These are phyloP conservation scores for Paraglomus brasilianum DNA, from an alignment of 192 early-diverging fungal species.

Conservation along the genomic window DNA sequence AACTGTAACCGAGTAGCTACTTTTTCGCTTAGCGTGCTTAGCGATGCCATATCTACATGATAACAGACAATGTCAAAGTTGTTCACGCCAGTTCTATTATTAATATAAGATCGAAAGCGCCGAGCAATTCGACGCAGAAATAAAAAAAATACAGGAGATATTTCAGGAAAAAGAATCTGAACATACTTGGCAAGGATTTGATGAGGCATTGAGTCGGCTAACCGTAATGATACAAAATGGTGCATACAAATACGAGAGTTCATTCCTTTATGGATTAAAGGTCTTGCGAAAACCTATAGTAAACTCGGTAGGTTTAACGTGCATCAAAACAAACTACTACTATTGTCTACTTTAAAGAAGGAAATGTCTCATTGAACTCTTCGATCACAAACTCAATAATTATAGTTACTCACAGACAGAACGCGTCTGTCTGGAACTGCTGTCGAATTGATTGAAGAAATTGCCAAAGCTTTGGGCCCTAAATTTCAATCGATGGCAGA, in stretches of 20 bases:
- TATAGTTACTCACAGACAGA: slow-evolving; percentile 70
- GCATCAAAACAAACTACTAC: neutral
- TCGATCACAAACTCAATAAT: neutral
- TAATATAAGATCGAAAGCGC: slow-evolving; percentile 24
- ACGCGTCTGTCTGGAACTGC: slow-evolving; percentile 75
- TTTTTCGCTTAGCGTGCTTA: no score
- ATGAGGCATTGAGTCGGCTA: slow-evolving; percentile 56
- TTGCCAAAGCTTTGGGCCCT: slow-evolving; percentile 59
- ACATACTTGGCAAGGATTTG: slow-evolving; percentile 66
- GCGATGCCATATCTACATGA: no score
- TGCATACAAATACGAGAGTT: slow-evolving; percentile 40
- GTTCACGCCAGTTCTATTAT: neutral
- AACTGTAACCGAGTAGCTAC: no score
- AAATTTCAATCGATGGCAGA: slow-evolving; percentile 64
- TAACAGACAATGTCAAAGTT: no score
- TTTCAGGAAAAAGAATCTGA: slow-evolving; percentile 65
- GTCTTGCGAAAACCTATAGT: slow-evolving; percentile 46
- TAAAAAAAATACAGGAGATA: slow-evolving; percentile 34
- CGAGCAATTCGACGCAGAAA: slow-evolving; percentile 40
- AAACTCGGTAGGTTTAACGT: slow-evolving; percentile 48
- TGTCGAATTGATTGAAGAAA: slow-evolving; percentile 58
- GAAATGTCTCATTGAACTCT: neutral
- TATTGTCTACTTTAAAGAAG: neutral
- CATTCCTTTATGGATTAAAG: slow-evolving; percentile 49
- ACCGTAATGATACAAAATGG: slow-evolving; percentile 43